A percentile compares a stretch with the other conserved stretches of the same genome.
Evolutionary conservation across 352 stramenopile species (phyloP).

Genomic region (Pythium utonaiense): DNA sequence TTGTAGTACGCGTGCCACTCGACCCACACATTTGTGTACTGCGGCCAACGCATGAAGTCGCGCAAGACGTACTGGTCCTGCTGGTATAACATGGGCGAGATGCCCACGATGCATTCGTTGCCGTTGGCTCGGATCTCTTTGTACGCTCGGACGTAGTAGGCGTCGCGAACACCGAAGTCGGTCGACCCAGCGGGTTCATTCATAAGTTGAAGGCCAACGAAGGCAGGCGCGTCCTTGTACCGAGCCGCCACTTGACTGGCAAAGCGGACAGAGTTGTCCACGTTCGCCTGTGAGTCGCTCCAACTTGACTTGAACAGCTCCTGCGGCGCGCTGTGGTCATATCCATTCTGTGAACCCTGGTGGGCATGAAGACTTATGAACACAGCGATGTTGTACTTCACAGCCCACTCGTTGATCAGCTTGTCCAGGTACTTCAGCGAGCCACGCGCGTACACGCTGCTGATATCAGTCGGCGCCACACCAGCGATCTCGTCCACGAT

Average conservation of each 20-base stretch:
- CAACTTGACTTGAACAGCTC: slow-evolving; percentile 17
- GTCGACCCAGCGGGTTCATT: slow-evolving; percentile 38
- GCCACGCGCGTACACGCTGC: slow-evolving; percentile 20
- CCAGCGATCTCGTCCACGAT: slow-evolving; percentile 29
- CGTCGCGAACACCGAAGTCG: slow-evolving; percentile 22
- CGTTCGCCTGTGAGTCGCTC: slow-evolving; percentile 17
- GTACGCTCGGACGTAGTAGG: slow-evolving; percentile 46
- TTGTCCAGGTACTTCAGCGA: slow-evolving; percentile 46
- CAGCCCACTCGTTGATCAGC: slow-evolving; percentile 46
- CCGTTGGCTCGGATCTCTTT: slow-evolving; percentile 25
- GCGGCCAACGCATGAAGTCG: slow-evolving; percentile 17
- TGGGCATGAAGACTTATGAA: slow-evolving; percentile 54
- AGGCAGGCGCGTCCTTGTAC: slow-evolving; percentile 41
- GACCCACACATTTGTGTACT: slow-evolving; percentile 23
- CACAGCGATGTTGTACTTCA: slow-evolving; percentile 51
- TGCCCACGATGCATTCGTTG: slow-evolving; percentile 25
- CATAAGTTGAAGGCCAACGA: slow-evolving; percentile 48
- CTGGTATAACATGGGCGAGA: slow-evolving; percentile 7
- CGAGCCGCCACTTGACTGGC: slow-evolving; percentile 33
- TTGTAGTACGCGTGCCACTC: slow-evolving; percentile 33
- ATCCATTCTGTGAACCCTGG: slow-evolving; percentile 53
- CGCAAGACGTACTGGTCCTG: slow-evolving; percentile 16
- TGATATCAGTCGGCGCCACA: background rate
- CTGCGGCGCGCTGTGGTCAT: slow-evolving; percentile 41
- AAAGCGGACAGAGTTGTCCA: slow-evolving; percentile 36